phyloP scores from a whole-genome alignment of 129 eudicot genomes.

The Dittrichia graveolens region DNA sequence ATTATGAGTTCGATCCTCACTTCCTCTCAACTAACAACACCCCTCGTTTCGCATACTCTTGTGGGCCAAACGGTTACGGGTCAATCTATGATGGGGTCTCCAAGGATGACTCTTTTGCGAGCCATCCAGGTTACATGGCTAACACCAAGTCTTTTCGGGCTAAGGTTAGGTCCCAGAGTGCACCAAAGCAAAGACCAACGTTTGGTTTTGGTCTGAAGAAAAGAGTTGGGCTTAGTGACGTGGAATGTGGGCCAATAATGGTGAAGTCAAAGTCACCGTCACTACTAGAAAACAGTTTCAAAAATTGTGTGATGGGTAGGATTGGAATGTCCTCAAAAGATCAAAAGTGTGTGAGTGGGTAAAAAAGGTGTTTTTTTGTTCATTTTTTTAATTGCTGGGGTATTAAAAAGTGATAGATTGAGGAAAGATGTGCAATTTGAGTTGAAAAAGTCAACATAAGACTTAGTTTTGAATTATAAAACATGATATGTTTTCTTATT shows the following conservation, averaged over 20 bases:
- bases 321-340: constrained; percentile 50
- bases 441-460: too few species aligned
- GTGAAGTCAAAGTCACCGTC: constrained; percentile 59
- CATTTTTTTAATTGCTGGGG: not conserved
- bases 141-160: constrained; percentile 74
- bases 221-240: constrained; percentile 48
- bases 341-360: constrained; percentile 13
- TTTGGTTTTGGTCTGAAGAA: constrained; percentile 43
- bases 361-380: constrained; percentile 1
- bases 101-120: constrained; percentile 42
- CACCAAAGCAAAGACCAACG: constrained; percentile 77
- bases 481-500: too few species aligned
- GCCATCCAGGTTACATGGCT: constrained; percentile 74
- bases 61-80: constrained; percentile 43
- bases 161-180: constrained; percentile 75
- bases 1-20: constrained; percentile 44
- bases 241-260: constrained; percentile 63
- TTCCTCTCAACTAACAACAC: constrained; percentile 78
- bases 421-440: too few species aligned
- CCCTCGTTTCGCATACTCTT: constrained; percentile 53
- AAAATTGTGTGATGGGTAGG: constrained; percentile 59
- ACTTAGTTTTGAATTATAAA: too few species aligned
- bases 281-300: constrained; percentile 52
- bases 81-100: constrained; percentile 53
- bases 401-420: too few species aligned